A percentile compares a stretch with the other conserved stretches of the same genome.
Conservation (phyloP, 257 asterid genomes). For the Oldenlandia corymbosa region DNA sequence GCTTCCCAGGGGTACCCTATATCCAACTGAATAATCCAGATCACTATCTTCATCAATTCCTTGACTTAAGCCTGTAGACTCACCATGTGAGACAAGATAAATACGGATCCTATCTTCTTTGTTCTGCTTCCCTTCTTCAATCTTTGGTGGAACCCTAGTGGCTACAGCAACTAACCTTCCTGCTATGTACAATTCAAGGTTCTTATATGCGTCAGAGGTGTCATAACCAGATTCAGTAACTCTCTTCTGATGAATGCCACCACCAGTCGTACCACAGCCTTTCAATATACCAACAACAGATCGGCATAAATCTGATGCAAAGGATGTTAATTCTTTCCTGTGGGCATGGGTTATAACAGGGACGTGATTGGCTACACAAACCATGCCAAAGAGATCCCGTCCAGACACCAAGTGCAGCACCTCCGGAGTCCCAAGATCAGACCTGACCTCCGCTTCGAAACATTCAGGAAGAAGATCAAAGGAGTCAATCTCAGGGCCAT, state of each 20-base stretch:
- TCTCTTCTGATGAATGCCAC: conserved; percentile 27
- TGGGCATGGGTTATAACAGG: conserved; percentile 41
- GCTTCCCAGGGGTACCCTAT: conserved; percentile 55
- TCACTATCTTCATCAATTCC: conserved; percentile 16
- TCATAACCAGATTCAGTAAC: conserved; percentile 22
- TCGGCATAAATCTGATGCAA: conserved; percentile 21
- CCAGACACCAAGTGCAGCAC: conserved; percentile 94
- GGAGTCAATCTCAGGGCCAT: conserved; percentile 81
- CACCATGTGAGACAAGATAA: conserved; percentile 44
- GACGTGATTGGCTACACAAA: conserved; percentile 49
- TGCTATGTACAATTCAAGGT: conserved; percentile 61
- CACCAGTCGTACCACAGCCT: conserved; percentile 26
- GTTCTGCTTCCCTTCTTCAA: conserved; percentile 22
- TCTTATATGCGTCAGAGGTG: conserved; percentile 58
- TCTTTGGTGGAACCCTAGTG: conserved; percentile 56
- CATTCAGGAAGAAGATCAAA: conserved; percentile 70
- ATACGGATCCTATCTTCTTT: conserved; percentile 62
- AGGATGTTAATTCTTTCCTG: conserved; percentile 37
- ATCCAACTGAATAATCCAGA: conserved; percentile 32
- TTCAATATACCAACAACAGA: conserved; percentile 19
- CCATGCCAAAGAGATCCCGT: conserved; percentile 85
- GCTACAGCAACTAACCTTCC: conserved; percentile 85
- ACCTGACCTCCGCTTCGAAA: conserved; percentile 96
- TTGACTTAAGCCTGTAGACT: conserved; percentile 19
- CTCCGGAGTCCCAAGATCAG: conserved; percentile 52